A percentile compares a stretch with the other conserved stretches of the same genome.
Conservation (phyloP, 768 basidiomycete species). For the Trametes gibbosa region DNA sequence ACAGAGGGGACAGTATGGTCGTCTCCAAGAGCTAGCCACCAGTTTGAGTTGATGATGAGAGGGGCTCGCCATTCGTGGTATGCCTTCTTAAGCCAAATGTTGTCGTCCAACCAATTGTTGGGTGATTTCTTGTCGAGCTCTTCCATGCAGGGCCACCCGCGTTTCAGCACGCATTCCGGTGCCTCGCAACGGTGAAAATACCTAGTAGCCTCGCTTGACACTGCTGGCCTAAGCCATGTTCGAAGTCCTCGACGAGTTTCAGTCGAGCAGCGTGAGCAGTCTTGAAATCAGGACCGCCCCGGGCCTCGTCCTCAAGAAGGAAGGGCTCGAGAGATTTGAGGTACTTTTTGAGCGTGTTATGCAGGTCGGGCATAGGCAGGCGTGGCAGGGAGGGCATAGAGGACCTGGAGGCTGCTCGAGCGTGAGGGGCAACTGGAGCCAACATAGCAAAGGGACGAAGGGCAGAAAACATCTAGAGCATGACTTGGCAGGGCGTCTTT, state of each 20-base stretch:
- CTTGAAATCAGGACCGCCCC: conserved; percentile 50
- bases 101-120: conserved; percentile 92
- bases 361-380: conserved; percentile 80
- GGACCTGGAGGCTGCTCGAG: conserved; percentile 3
- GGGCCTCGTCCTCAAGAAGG: conserved; percentile 68
- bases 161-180: too few relatives aligned
- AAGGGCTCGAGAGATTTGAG: conserved; percentile 76
- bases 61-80: conserved; percentile 89
- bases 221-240: conserved; percentile 59
- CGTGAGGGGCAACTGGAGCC: background rate
- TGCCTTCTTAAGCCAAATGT: conserved; percentile 84
- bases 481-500: too few relatives aligned
- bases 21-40: conserved; percentile 89
- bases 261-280: conserved; percentile 52
- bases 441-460: conserved; percentile 3
- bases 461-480: background rate
- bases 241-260: conserved; percentile 68
- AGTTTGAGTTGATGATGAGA: conserved; percentile 87
- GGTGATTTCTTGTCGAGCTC: conserved; percentile 83
- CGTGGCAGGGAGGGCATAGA: conserved; percentile 46
- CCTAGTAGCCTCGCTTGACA: conserved; percentile 76
- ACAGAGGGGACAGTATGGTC: conserved; percentile 59
- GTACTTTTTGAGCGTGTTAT: conserved; percentile 73
- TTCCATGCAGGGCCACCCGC: conserved; percentile 25
- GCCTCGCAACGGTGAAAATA: conserved; percentile 26